These are phyloP conservation scores for Stephania japonica DNA, from an alignment of 164 flowering plant genomes.

Conservation along the genomic window DNA sequence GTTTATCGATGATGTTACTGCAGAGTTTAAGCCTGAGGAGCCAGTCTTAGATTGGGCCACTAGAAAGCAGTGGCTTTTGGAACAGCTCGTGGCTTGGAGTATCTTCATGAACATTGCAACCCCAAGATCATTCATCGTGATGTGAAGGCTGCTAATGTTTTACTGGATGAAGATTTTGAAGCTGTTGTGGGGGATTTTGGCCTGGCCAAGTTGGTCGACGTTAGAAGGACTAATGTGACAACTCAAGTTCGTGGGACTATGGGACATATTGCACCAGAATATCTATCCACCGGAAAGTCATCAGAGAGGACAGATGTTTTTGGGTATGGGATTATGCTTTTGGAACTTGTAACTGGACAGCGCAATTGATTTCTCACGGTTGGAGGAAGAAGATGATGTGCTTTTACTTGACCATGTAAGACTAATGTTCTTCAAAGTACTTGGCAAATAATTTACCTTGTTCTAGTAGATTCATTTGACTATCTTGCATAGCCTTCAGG, in stretches of 20 bases:
- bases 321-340: constrained; percentile 80
- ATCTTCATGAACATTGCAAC: constrained; percentile 83
- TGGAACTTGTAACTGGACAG: constrained; percentile 87
- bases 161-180: constrained; percentile 77
- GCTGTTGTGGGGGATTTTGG: constrained; percentile 92
- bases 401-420: constrained; percentile 86
- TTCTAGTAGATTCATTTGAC: neutral
- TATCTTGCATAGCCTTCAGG: too few relatives aligned
- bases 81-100: constrained; percentile 75
- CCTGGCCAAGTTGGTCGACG: constrained; percentile 73
- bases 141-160: constrained; percentile 82
- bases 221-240: constrained; percentile 67
- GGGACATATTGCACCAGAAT: constrained; percentile 93
- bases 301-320: constrained; percentile 83
- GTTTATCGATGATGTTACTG: constrained; percentile 8
- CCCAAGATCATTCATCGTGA: constrained; percentile 85
- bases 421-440: neutral
- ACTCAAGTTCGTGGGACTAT: constrained; percentile 89
- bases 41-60: constrained; percentile 64
- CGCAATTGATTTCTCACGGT: constrained; percentile 74
- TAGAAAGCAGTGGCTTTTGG: constrained; percentile 70
- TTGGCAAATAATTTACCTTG: neutral
- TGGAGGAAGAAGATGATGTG: constrained; percentile 88
- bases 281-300: constrained; percentile 80
- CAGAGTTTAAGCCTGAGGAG: constrained; percentile 75